Conservation (phyloP, 2,329 filamentous ascomycete species). For the Fusarium sp. region DNA sequence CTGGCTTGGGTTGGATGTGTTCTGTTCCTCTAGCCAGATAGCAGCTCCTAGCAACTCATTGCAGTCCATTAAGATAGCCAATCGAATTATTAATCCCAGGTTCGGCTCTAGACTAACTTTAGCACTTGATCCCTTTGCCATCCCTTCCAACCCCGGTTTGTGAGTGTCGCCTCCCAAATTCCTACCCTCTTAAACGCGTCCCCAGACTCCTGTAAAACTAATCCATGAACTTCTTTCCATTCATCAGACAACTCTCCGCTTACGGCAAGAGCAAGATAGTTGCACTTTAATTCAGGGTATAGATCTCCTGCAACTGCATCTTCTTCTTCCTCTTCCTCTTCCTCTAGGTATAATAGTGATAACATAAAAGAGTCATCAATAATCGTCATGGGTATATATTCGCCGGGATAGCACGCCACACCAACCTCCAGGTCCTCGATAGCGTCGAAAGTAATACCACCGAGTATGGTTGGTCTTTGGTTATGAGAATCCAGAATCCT, state of each 20-base stretch:
- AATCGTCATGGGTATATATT: too few relatives aligned
- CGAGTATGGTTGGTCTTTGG: too few relatives aligned
- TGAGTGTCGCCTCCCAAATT: fast-evolving
- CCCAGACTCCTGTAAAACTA: background rate
- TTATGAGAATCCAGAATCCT: background rate
- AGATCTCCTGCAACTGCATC: too few relatives aligned
- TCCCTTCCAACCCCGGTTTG: background rate
- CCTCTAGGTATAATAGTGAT: too few relatives aligned
- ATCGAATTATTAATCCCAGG: background rate
- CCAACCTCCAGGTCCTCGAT: too few relatives aligned
- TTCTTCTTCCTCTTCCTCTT: too few relatives aligned
- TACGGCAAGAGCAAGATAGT: background rate
- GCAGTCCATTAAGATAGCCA: background rate
- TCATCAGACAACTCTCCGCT: background rate
- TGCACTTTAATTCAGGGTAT: background rate
- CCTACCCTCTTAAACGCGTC: background rate
- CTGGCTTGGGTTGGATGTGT: background rate
- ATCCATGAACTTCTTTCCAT: fast-evolving
- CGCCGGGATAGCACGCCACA: fast-evolving
- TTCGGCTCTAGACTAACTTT: background rate
- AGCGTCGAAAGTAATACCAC: too few relatives aligned
- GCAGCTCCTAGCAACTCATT: background rate
- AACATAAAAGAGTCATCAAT: too few relatives aligned
- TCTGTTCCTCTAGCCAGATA: background rate
- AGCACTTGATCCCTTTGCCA: background rate